phyloP scores from a whole-genome alignment of 192 early-diverging fungal species.

The Lunasporangiospora selenospora region DNA sequence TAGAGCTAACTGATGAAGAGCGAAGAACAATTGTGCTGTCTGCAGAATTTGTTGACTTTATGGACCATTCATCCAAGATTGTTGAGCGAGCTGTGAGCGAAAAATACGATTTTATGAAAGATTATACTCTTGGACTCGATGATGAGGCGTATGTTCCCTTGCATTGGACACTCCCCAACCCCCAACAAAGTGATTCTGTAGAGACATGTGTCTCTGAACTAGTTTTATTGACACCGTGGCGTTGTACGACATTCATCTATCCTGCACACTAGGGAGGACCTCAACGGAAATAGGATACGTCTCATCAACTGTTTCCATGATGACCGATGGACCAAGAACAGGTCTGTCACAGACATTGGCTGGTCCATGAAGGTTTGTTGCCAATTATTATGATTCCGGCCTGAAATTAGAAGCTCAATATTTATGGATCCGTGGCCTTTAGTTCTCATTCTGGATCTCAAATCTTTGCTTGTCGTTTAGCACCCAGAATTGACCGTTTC shows the following conservation, averaged over 20 bases:
- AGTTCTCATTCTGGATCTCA: neutral
- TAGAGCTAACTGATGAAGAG: slow-evolving; percentile 89
- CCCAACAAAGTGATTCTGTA: too few relatives aligned
- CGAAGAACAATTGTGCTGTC: slow-evolving; percentile 76
- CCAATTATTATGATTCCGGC: neutral
- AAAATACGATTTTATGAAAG: slow-evolving; percentile 90
- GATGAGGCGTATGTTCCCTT: slow-evolving; percentile 53
- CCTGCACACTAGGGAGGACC: slow-evolving; percentile 58
- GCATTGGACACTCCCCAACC: too few relatives aligned
- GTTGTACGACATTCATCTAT: slow-evolving; percentile 1
- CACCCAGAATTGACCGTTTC: slow-evolving; percentile 89
- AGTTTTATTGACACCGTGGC: slow-evolving; percentile 3
- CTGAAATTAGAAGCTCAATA: neutral
- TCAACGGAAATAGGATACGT: slow-evolving; percentile 73
- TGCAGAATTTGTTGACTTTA: slow-evolving; percentile 82
- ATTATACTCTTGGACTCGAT: slow-evolving; percentile 82
- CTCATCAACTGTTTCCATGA: slow-evolving; percentile 76
- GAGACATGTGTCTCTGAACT: neutral
- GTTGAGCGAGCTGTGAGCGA: slow-evolving; percentile 90
- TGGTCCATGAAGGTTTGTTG: slow-evolving; percentile 83
- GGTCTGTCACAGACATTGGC: slow-evolving; percentile 90
- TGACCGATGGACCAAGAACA: slow-evolving; percentile 84
- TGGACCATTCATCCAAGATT: slow-evolving; percentile 86
- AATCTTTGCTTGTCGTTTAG: slow-evolving; percentile 33
- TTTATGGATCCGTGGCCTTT: neutral